Base-by-base conservation (phyloP, 1,284 basidiomycete genomes). In the Ceratobasidium sp. region DNA sequence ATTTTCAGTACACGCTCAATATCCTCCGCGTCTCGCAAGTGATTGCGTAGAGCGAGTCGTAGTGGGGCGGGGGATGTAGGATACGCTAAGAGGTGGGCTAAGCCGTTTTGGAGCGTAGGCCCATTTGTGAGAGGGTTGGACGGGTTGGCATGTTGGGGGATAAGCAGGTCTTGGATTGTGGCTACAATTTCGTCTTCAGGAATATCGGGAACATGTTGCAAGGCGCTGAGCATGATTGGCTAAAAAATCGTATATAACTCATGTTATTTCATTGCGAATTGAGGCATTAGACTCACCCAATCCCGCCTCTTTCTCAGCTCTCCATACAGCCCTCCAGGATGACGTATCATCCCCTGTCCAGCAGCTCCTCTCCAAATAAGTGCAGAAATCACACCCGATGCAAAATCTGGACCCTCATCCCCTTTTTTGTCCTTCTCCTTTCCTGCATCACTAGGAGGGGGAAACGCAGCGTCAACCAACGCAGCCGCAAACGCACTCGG, bases 151-250 rank as follows among this genome's bases (percentile, higher is more conserved):
- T 71, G 67, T 6, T 45, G 28, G 1, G 69, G 69, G 56, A 61
- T 60, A n/a, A 73, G 28, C 17, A 73, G 69, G 47, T 73, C 69
- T 28, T 45, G 54, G 13, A 73, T 73, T 26, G 69, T 73, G 13
- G 69, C 69, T 42, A 75, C 39, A 4, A 67, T 61, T 51, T 77
- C 76, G 51, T 77, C 76, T 53, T 77, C 76, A 10, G 76, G 71
- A n/a, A 77, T 74, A 28, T 77, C 71, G 11, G 76, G 63, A 20
- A 77, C 49, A 31, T 65, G 61, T 33, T 75, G 60, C 20, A 77
- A 47, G 17, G 67, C 68, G 20, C 76, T 68, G 42, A 61, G 56
- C 67, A 71, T 66, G 28, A 77, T 56, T 7, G 68, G 60, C 66
- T 73, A 35, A 7, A 60, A n/a, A 15, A 17, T 23, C 45, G 31